Percentiles rank a stretch among this genome's conserved stretches.
Conservation (phyloP, 108 stramenopile species). For the Stephanodiscus minutulus region DNA sequence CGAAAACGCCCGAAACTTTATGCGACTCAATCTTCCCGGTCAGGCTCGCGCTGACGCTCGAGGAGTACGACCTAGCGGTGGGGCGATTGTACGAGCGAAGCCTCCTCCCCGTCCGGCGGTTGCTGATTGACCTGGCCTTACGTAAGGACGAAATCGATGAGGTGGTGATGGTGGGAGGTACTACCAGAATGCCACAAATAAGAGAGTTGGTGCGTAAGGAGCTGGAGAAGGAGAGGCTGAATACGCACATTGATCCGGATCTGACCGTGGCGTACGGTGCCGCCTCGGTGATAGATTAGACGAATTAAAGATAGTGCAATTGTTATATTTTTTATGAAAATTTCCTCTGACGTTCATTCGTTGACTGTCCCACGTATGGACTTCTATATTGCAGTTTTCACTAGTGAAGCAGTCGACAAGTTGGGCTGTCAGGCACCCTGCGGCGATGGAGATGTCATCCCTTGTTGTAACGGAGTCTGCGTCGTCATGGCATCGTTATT, state of each 20-base stretch:
- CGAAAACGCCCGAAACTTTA: conserved; percentile 39
- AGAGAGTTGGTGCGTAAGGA: conserved; percentile 79
- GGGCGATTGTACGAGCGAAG: conserved; percentile 79
- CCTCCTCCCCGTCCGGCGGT: conserved; percentile 67
- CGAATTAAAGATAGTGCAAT: neutral
- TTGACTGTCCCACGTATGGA: neutral
- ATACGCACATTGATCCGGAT: conserved; percentile 97
- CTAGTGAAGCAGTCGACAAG: conserved; percentile 1
- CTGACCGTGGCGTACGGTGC: conserved; percentile 97
- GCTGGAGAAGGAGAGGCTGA: conserved; percentile 70
- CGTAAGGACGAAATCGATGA: conserved; percentile 89
- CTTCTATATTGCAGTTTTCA: neutral
- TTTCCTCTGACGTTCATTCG: neutral
- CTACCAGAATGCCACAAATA: conserved; percentile 92
- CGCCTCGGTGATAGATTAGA: conserved; percentile 95
- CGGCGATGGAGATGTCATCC: conserved; percentile 4
- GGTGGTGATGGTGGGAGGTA: conserved; percentile 98
- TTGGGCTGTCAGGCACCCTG: conserved; percentile 10
- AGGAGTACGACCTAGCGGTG: conserved; percentile 76
- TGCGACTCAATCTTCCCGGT: conserved; percentile 57
- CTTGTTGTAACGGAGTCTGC: conserved; percentile 13
- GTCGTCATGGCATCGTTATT: conserved; percentile 13
- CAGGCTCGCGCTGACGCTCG: conserved; percentile 58
- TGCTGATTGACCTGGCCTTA: conserved; percentile 85
- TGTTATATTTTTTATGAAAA: too few relatives aligned